Conservation (phyloP, 2,329 filamentous ascomycete species). For the Fusarium irregulare region DNA sequence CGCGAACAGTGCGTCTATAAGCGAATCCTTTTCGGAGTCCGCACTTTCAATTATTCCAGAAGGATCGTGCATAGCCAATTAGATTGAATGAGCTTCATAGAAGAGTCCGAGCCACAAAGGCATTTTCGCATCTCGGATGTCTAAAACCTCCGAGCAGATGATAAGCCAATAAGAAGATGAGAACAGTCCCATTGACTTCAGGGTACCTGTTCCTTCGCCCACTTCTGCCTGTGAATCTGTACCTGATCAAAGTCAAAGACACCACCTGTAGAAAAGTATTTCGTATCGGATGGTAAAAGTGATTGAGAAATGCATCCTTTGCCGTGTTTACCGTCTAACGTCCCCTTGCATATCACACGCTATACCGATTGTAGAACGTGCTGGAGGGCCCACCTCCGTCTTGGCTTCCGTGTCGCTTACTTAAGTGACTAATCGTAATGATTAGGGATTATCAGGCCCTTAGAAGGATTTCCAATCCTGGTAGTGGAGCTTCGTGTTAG, state of each 20-base stretch:
- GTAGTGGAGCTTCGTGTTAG: neutral
- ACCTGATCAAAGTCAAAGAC: accelerated
- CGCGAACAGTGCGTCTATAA: no score
- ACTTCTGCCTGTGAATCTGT: neutral
- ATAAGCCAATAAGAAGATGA: neutral
- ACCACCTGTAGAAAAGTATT: accelerated
- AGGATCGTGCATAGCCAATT: neutral
- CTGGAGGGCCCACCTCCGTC: neutral
- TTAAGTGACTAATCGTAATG: neutral
- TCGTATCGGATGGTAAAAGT: neutral
- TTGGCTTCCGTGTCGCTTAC: neutral
- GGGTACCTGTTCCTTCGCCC: neutral
- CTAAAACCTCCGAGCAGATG: neutral
- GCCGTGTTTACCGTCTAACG: neutral
- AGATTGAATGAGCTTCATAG: neutral
- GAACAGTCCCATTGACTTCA: no score
- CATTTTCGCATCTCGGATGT: neutral
- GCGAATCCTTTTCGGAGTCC: neutral
- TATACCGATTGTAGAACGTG: neutral
- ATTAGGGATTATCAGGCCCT: neutral
- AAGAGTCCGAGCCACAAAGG: neutral
- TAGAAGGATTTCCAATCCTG: neutral
- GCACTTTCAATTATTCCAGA: neutral
- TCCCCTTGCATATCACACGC: neutral
- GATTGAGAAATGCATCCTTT: neutral